These are phyloP conservation scores for Tremellales sp. DNA, from an alignment of 1,284 basidiomycete species.

Conservation along the genomic window DNA sequence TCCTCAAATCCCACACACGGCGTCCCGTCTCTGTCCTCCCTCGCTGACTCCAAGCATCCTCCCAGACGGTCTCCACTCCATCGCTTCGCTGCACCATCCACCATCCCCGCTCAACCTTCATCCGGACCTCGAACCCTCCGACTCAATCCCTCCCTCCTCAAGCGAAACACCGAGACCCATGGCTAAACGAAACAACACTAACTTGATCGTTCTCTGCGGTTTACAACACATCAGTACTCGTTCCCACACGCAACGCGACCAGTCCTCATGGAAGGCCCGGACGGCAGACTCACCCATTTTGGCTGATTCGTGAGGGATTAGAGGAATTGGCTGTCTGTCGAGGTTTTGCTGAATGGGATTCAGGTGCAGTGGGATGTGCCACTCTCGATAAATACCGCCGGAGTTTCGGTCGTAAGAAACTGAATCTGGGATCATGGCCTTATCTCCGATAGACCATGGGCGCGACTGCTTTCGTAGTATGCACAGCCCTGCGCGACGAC, in stretches of 20 bases:
- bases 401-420: too few relatives aligned
- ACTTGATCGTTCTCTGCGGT: slow-evolving; percentile 2
- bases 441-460: too few relatives aligned
- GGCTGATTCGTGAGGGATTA: too few relatives aligned
- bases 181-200: not conserved
- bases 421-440: too few relatives aligned
- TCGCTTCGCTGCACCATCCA: not conserved
- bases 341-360: too few relatives aligned
- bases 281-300: slow-evolving; percentile 1
- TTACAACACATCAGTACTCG: not conserved
- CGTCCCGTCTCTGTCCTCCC: not conserved
- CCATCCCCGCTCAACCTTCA: not conserved
- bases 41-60: not conserved
- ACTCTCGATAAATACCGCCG: too few relatives aligned
- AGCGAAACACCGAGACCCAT: not conserved
- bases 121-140: not conserved
- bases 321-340: too few relatives aligned
- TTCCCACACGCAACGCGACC: not conserved
- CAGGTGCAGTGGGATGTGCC: too few relatives aligned
- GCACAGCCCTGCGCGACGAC: too few relatives aligned
- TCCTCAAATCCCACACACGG: not conserved
- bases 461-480: too few relatives aligned
- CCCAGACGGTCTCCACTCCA: not conserved
- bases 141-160: not conserved
- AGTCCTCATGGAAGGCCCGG: not conserved